These are phyloP conservation scores for Pseudogymnoascus sp. DNA, from an alignment of 2,329 filamentous ascomycete species.

Conservation along the genomic window DNA sequence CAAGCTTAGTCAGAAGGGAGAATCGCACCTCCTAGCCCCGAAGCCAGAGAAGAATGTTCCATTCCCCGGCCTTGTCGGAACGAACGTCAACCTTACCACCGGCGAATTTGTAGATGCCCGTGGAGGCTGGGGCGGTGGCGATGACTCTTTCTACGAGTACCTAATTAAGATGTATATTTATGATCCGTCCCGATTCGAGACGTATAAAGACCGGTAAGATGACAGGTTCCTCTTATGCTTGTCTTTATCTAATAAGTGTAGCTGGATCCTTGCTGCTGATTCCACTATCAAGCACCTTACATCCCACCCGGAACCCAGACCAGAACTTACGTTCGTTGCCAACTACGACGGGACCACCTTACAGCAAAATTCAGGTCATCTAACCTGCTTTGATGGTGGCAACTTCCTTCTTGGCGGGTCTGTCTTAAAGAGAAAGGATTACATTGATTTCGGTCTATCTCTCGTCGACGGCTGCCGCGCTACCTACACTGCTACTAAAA, in stretches of 20 bases:
- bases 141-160: conserved; percentile 83
- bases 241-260: conserved; percentile 37
- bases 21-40: conserved; percentile 65
- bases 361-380: conserved; percentile 41
- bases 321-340: conserved; percentile 67
- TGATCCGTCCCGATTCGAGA: conserved; percentile 55
- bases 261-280: conserved; percentile 70
- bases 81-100: conserved; percentile 55
- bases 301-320: conserved; percentile 58
- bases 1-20: conserved; percentile 57
- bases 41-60: conserved; percentile 58
- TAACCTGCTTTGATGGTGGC: conserved; percentile 79
- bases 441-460: conserved; percentile 66
- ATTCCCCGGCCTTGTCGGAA: conserved; percentile 71
- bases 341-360: conserved; percentile 45
- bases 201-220: conserved; percentile 53
- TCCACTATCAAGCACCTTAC: conserved; percentile 67
- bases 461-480: conserved; percentile 68
- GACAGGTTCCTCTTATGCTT: not conserved
- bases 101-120: conserved; percentile 60
- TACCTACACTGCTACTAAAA: conserved; percentile 63
- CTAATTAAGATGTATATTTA: conserved; percentile 89
- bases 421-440: conserved; percentile 57
- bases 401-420: conserved; percentile 79
- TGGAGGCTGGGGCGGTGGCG: conserved; percentile 72